phyloP scores from a whole-genome alignment of 2,329 filamentous ascomycete species.

The Penicillium sp. region DNA sequence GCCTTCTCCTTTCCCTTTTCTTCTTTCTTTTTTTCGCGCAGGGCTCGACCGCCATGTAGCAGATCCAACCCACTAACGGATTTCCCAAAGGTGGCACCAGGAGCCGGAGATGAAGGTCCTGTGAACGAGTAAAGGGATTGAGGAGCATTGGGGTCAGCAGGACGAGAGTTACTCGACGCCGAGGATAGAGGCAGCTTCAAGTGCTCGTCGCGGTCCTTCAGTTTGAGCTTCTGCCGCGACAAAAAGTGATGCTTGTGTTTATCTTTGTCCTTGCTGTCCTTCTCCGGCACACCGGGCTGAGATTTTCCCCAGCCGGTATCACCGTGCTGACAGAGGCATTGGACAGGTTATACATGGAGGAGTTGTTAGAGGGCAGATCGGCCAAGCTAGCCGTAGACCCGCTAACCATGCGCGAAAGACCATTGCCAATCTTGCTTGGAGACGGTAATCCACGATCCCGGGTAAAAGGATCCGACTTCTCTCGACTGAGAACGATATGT shows the following conservation, averaged over 20 bases:
- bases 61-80: constrained; percentile 78
- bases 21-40: constrained; percentile 79
- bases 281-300: constrained; percentile 36
- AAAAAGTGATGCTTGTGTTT: constrained; percentile 63
- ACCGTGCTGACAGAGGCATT: constrained; percentile 64
- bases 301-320: constrained; percentile 48
- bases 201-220: constrained; percentile 62
- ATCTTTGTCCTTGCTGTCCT: constrained; percentile 46
- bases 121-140: constrained; percentile 66
- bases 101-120: constrained; percentile 59
- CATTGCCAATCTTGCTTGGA: constrained; percentile 57
- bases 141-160: constrained; percentile 62
- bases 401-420: constrained; percentile 57
- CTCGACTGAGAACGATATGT: constrained; percentile 61
- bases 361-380: constrained; percentile 54
- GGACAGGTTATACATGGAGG: constrained; percentile 60
- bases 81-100: constrained; percentile 69
- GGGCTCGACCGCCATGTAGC: constrained; percentile 70
- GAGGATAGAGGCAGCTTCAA: constrained; percentile 61
- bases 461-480: constrained; percentile 48
- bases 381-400: constrained; percentile 60
- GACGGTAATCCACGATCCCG: constrained; percentile 58
- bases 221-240: constrained; percentile 64
- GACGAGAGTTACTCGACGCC: constrained; percentile 63
- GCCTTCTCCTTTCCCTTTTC: constrained; percentile 69